phyloP scores from a whole-genome alignment of 257 asterid genomes.

The Ocimum tenuiflorum region DNA sequence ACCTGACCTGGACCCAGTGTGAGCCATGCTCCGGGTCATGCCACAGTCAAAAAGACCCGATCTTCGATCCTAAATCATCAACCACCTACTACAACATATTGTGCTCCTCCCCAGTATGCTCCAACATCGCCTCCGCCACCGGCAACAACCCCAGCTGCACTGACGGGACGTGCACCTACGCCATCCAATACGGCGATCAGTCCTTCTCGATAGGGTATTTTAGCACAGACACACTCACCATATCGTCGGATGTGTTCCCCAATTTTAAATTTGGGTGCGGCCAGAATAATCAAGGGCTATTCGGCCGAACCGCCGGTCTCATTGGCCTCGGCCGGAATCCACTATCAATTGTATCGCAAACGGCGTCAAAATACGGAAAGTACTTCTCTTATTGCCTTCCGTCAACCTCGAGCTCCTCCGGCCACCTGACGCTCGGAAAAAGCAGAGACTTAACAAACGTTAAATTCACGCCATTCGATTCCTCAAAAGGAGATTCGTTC shows the following conservation, averaged over 20 bases:
- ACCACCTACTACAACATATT: constrained; percentile 49
- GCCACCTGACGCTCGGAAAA: constrained; percentile 57
- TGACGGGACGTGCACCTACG: constrained; percentile 40
- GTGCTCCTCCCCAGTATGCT: constrained; percentile 37
- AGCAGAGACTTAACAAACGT: neutral
- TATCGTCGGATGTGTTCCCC: constrained; percentile 33
- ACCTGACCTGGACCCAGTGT: constrained; percentile 84
- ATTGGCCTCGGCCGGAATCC: constrained; percentile 60
- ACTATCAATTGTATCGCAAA: constrained; percentile 54
- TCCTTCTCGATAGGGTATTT: constrained; percentile 53
- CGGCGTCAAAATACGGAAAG: constrained; percentile 41
- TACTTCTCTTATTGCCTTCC: constrained; percentile 84
- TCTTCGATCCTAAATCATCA: constrained; percentile 48
- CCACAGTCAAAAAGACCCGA: constrained; percentile 54
- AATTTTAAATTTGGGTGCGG: constrained; percentile 67
- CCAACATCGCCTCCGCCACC: constrained; percentile 32
- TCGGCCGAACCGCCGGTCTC: constrained; percentile 53
- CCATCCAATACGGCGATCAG: constrained; percentile 50
- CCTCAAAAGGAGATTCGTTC: constrained; percentile 25
- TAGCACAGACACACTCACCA: constrained; percentile 38
- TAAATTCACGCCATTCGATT: constrained; percentile 46
- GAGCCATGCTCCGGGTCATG: constrained; percentile 48
- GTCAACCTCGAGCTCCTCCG: constrained; percentile 42
- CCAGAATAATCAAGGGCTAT: constrained; percentile 50
- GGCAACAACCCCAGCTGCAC: constrained; percentile 34